Conservation (phyloP, 805 yeast species). For the Wickerhamiella kazuoi region DNA sequence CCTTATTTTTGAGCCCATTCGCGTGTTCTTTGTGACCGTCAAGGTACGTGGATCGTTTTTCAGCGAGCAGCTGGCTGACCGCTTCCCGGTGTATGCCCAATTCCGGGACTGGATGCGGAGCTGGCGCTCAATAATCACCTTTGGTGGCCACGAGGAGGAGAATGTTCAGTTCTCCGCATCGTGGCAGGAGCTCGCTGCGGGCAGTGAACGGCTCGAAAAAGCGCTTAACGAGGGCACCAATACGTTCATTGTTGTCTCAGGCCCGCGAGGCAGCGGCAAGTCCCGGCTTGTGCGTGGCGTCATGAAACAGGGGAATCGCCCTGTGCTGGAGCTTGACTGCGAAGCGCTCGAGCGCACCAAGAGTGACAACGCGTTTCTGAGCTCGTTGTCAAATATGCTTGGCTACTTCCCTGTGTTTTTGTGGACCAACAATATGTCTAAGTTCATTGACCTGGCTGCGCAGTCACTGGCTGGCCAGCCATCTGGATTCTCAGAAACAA, state of each 20-base stretch:
- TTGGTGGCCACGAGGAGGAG: not conserved
- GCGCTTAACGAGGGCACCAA: slow-evolving; percentile 82
- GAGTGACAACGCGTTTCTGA: slow-evolving; percentile 51
- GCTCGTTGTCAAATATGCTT: slow-evolving; percentile 50
- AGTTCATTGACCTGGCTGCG: slow-evolving; percentile 64
- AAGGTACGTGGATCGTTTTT: slow-evolving; percentile 29
- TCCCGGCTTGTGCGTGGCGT: slow-evolving; percentile 39
- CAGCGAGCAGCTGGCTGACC: not conserved
- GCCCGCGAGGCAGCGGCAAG: slow-evolving; percentile 95
- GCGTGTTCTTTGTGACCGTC: slow-evolving; percentile 59
- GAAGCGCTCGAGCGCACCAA: slow-evolving; percentile 55
- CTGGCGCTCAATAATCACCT: not conserved
- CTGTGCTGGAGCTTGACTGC: slow-evolving; percentile 61
- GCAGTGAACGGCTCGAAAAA: slow-evolving; percentile 49
- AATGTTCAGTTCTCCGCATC: not conserved
- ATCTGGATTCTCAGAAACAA: slow-evolving; percentile 17
- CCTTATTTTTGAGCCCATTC: slow-evolving; percentile 77
- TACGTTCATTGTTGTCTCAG: slow-evolving; percentile 75
- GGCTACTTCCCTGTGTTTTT: slow-evolving; percentile 93
- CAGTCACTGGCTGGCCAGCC: slow-evolving; percentile 81
- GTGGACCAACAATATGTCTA: slow-evolving; percentile 69
- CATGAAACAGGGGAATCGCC: slow-evolving; percentile 46
- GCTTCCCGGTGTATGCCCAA: not conserved
- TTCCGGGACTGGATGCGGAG: not conserved
- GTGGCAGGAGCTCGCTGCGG: slow-evolving; percentile 1